These are phyloP conservation scores for Tolypocladium ovalisporum DNA, from an alignment of 2,329 filamentous ascomycete genomes.

Conservation along the genomic window DNA sequence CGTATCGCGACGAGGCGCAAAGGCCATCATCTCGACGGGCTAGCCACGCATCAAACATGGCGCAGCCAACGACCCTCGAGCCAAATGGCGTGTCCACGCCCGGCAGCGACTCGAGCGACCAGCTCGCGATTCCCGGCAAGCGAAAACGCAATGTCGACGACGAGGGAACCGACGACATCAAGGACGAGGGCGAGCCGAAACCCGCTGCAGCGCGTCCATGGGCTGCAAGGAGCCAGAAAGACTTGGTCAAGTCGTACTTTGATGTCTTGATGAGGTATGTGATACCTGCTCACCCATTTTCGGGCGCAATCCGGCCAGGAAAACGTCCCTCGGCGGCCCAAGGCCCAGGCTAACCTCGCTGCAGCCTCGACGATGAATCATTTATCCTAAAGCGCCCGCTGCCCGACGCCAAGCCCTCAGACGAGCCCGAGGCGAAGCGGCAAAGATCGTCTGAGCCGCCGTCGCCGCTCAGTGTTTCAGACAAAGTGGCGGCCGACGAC, in stretches of 20 bases:
- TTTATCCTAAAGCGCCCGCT: constrained; percentile 45
- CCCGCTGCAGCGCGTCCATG: constrained; percentile 11
- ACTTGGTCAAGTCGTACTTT: constrained; percentile 26
- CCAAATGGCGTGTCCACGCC: constrained; percentile 31
- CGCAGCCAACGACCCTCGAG: constrained; percentile 27
- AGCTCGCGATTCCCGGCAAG: constrained; percentile 32
- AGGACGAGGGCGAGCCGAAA: constrained; percentile 14
- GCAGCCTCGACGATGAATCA: constrained; percentile 42
- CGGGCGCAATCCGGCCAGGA: not conserved
- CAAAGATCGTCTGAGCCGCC: constrained; percentile 41
- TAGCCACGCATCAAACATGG: constrained; percentile 22
- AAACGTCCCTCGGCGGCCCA: not conserved
- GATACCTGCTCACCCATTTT: constrained; percentile 1
- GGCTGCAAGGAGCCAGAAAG: constrained; percentile 18
- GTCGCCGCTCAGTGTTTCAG: constrained; percentile 33
- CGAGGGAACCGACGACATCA: constrained; percentile 20
- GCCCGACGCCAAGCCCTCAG: constrained; percentile 27
- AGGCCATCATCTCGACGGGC: constrained; percentile 8
- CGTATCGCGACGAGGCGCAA: constrained; percentile 30
- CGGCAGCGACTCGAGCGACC: constrained; percentile 16
- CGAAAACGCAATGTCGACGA: constrained; percentile 46
- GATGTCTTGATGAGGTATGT: constrained; percentile 27
- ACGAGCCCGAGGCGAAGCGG: constrained; percentile 48
- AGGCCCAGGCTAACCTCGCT: constrained; percentile 15
- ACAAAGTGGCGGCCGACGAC: constrained; percentile 38